Evolutionary conservation across 2,329 filamentous ascomycete species (phyloP).

Genomic region (Alternaria sp.): DNA sequence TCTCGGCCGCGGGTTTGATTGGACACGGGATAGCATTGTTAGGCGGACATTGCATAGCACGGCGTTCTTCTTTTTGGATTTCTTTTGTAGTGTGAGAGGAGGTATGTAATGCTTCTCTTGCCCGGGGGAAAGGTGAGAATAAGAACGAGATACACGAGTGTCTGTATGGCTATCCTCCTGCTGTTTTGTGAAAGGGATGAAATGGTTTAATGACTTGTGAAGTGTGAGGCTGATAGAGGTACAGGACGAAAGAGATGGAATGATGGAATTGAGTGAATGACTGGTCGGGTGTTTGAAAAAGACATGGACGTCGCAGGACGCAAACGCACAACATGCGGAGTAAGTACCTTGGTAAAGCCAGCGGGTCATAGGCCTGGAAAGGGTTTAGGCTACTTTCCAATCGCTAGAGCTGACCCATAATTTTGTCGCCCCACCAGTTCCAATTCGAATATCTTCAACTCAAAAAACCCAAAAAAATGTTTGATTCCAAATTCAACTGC

Average conservation of each 20-base stretch:
- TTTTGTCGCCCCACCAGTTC: background rate
- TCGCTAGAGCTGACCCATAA: background rate
- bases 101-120: background rate
- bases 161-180: background rate
- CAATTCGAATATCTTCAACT: background rate
- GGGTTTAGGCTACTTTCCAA: background rate
- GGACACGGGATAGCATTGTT: background rate
- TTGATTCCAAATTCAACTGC: too few species aligned
- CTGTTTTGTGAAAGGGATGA: too few species aligned
- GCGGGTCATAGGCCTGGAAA: background rate
- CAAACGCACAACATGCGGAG: background rate
- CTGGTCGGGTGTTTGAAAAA: too few species aligned
- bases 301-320: background rate
- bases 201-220: too few species aligned
- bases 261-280: too few species aligned
- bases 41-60: conserved; percentile 4
- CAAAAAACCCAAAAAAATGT: background rate
- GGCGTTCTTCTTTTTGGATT: background rate
- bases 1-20: background rate
- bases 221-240: too few species aligned
- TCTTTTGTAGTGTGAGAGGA: background rate
- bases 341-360: background rate
- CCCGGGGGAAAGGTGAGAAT: background rate
- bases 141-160: background rate
- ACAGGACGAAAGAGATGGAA: too few species aligned